Evolutionary conservation across 2,329 filamentous ascomycete species (phyloP).

Genomic region (Penicillium fuscoglaucum): DNA sequence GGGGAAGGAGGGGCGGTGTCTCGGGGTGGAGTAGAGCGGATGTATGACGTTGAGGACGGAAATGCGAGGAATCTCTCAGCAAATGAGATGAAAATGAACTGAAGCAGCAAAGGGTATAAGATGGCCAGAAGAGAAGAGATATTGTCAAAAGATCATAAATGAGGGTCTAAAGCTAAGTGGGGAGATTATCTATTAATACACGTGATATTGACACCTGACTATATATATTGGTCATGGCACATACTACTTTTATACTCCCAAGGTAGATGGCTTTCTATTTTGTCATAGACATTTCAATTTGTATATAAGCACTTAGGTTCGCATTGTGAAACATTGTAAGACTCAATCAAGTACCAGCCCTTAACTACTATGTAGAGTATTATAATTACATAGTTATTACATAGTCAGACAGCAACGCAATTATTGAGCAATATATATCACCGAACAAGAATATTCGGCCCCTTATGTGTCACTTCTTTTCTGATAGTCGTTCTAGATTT

Average conservation of each 20-base stretch:
- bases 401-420: not conserved
- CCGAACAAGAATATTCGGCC: not conserved
- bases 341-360: too few species aligned
- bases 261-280: not conserved
- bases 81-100: not conserved
- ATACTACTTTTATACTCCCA: not conserved
- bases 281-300: not conserved
- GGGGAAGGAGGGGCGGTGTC: slow-evolving; percentile 9
- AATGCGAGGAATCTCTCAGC: not conserved
- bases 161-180: not conserved
- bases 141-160: not conserved
- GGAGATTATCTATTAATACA: not conserved
- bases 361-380: too few species aligned
- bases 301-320: not conserved
- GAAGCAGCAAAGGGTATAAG: not conserved
- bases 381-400: not conserved
- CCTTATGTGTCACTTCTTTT: too few species aligned
- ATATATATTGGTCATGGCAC: not conserved
- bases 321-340: not conserved
- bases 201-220: slow-evolving; percentile 9
- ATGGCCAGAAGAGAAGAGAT: not conserved
- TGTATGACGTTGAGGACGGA: slow-evolving; percentile 8
- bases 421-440: not conserved
- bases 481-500: too few species aligned
- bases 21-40: slow-evolving; percentile 4